A percentile compares a stretch with the other conserved stretches of the same genome.
Conservation (phyloP, 1,284 basidiomycete species). For the Waitea zeae region DNA sequence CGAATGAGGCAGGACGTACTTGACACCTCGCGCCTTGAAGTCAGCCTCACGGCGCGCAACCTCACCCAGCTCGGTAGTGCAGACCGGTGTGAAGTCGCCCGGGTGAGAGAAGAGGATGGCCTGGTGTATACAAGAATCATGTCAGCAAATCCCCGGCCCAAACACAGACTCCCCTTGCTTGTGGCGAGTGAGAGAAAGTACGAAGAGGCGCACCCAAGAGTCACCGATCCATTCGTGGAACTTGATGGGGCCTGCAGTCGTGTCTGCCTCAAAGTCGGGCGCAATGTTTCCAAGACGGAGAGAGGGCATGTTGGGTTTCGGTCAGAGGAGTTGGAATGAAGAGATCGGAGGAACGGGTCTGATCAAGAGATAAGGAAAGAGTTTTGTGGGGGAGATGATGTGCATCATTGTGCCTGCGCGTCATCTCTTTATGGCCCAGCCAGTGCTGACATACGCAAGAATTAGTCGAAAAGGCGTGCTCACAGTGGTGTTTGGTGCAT, state of each 20-base stretch:
- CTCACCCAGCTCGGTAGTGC: constrained; percentile 95
- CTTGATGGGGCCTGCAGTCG: constrained; percentile 59
- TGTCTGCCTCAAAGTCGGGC: constrained; percentile 73
- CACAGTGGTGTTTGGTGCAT: too few species aligned
- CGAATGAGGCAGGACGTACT: too few species aligned
- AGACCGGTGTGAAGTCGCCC: constrained; percentile 73
- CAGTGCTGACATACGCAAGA: too few species aligned
- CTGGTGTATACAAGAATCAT: constrained; percentile 16
- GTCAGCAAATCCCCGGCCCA: too few species aligned
- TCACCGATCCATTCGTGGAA: constrained; percentile 88
- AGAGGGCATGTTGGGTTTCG: constrained; percentile 16
- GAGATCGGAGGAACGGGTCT: constrained; percentile 3
- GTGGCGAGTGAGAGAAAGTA: background rate
- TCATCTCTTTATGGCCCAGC: too few species aligned
- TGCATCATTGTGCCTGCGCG: too few species aligned
- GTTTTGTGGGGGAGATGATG: too few species aligned
- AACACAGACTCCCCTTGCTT: background rate
- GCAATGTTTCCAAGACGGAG: constrained; percentile 66
- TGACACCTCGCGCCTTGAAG: constrained; percentile 79
- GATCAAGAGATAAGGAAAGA: too few species aligned
- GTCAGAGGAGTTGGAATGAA: constrained; percentile 1
- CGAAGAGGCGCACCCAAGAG: constrained; percentile 52
- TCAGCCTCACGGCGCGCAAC: constrained; percentile 78
- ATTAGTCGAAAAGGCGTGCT: too few species aligned
- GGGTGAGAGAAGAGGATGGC: constrained; percentile 89